phyloP scores from a whole-genome alignment of 1,284 basidiomycete species.

The Jaminaea rosea region DNA sequence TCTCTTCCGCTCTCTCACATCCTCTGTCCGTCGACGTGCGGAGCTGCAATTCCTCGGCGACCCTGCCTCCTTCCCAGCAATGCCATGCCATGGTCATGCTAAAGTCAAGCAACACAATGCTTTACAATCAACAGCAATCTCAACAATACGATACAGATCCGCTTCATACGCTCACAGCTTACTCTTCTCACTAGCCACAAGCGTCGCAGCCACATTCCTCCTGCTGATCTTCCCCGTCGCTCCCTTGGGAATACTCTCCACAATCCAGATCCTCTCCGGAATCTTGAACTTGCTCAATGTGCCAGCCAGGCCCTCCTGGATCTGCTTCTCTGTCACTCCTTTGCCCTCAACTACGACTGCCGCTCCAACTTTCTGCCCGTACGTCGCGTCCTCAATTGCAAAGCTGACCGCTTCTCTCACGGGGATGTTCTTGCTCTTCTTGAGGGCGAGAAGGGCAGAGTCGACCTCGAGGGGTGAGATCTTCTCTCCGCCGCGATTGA shows the following conservation, averaged over 20 bases:
- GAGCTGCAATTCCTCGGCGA: too few relatives aligned
- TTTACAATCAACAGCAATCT: too few relatives aligned
- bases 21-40: too few relatives aligned
- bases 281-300: slow-evolving; percentile 48
- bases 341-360: slow-evolving; percentile 34
- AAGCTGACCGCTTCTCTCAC: slow-evolving; percentile 54
- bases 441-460: slow-evolving; percentile 51
- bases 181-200: slow-evolving; percentile 10
- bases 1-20: too few relatives aligned
- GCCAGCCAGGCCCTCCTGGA: slow-evolving; percentile 30
- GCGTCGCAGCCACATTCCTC: slow-evolving; percentile 35
- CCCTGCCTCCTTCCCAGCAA: too few relatives aligned
- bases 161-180: too few relatives aligned
- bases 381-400: slow-evolving; percentile 45
- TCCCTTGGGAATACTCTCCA: slow-evolving; percentile 48
- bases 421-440: slow-evolving; percentile 25
- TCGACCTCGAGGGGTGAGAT: slow-evolving; percentile 61
- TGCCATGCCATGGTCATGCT: too few relatives aligned
- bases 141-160: too few relatives aligned
- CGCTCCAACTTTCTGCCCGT: slow-evolving; percentile 47
- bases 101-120: too few relatives aligned
- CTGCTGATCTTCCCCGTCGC: slow-evolving; percentile 45
- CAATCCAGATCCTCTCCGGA: slow-evolving; percentile 46
- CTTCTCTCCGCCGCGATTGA: slow-evolving; percentile 57
- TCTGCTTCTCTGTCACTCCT: slow-evolving; percentile 25